Evolutionary conservation across 352 stramenopile species (phyloP).

Genomic region (Phytophthora tubulina): DNA sequence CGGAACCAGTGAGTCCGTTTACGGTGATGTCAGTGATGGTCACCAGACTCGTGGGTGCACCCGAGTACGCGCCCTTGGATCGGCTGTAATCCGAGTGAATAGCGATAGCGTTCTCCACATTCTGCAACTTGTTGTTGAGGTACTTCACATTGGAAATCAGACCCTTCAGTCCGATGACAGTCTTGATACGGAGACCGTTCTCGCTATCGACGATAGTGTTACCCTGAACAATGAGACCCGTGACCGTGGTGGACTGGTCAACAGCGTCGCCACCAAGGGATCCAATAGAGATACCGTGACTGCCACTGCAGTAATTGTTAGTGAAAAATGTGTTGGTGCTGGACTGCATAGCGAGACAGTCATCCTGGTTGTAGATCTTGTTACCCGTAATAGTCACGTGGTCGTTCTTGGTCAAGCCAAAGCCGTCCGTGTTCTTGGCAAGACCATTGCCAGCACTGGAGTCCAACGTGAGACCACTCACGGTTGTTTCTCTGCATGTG

Average conservation of each 20-base stretch:
- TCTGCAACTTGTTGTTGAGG: constrained; percentile 24
- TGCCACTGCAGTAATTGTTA: constrained; percentile 29
- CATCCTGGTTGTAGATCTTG: constrained; percentile 45
- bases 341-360: constrained; percentile 34
- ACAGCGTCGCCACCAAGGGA: constrained; percentile 28
- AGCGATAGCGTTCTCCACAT: constrained; percentile 26
- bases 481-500: constrained; percentile 29
- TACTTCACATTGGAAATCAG: constrained; percentile 28
- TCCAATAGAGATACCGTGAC: constrained; percentile 40
- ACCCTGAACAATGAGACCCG: constrained; percentile 20
- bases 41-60: constrained; percentile 31
- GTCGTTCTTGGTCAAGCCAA: constrained; percentile 39
- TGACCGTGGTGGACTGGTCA: constrained; percentile 25
- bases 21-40: constrained; percentile 38
- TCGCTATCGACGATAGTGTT: constrained; percentile 40
- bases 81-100: constrained; percentile 34
- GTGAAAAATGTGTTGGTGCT: constrained; percentile 29
- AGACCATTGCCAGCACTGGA: constrained; percentile 18
- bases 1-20: constrained; percentile 26
- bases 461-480: constrained; percentile 35
- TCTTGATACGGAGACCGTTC: constrained; percentile 37
- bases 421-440: constrained; percentile 38
- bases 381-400: constrained; percentile 41
- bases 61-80: constrained; percentile 16
- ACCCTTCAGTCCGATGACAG: constrained; percentile 24